Percentiles rank a stretch among this genome's conserved stretches.
These are phyloP conservation scores for Neurospora hispaniola DNA, from an alignment of 495 filamentous ascomycete species.

Conservation along the genomic window DNA sequence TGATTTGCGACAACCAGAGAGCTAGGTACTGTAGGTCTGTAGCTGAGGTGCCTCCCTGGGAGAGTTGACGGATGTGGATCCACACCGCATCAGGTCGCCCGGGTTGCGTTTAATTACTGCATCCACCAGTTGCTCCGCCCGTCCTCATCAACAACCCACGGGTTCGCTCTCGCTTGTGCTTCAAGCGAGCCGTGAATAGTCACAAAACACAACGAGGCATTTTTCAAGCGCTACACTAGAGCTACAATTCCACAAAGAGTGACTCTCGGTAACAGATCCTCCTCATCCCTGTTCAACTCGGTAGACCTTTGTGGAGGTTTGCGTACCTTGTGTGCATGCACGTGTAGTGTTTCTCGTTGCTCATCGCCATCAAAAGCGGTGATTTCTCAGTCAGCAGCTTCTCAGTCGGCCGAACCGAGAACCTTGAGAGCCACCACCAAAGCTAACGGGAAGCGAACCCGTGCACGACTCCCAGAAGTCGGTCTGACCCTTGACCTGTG, in stretches of 20 bases:
- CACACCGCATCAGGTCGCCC: not conserved
- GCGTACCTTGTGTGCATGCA: not conserved
- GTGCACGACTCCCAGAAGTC: not conserved
- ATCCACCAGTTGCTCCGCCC: not conserved
- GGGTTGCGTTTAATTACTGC: not conserved
- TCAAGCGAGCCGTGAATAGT: not conserved
- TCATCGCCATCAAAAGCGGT: not conserved
- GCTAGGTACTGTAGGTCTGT: too few species aligned
- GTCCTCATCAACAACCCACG: not conserved
- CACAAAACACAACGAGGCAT: not conserved
- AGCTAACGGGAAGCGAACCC: not conserved
- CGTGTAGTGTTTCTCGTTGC: not conserved
- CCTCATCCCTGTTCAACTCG: not conserved
- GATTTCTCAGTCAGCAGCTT: not conserved
- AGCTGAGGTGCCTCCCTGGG: not conserved
- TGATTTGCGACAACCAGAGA: not conserved
- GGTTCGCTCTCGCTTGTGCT: not conserved
- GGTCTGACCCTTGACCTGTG: not conserved
- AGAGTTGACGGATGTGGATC: not conserved
- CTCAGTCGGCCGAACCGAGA: not conserved
- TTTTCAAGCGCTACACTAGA: not conserved
- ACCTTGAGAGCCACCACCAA: not conserved
- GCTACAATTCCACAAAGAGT: not conserved
- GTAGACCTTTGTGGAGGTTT: not conserved
- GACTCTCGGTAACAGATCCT: not conserved